Percentiles rank a stretch among this genome's conserved stretches.
phyloP scores from a whole-genome alignment of 345 rosid genomes.

The Gossypium stocksii region DNA sequence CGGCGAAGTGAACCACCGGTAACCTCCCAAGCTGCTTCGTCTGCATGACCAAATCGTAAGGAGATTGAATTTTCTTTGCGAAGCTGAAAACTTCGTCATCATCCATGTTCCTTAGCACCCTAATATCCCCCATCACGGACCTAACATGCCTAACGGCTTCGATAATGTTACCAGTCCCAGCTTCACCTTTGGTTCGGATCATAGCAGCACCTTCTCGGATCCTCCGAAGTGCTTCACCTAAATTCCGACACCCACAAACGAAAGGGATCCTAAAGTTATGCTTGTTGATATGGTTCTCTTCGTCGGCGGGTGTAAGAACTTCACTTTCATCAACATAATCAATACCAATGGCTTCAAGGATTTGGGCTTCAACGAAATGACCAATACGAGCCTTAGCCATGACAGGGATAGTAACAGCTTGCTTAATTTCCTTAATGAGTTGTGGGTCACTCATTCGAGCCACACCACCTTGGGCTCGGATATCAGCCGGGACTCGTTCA shows the following conservation, averaged over 20 bases:
- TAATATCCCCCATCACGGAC: conserved; percentile 67
- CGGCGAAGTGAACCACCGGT: conserved; percentile 72
- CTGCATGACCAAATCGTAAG: conserved; percentile 63
- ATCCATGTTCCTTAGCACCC: conserved; percentile 60
- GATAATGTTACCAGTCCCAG: conserved; percentile 70
- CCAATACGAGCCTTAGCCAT: conserved; percentile 82
- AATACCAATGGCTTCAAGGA: conserved; percentile 68
- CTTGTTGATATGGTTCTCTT: conserved; percentile 74
- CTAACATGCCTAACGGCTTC: conserved; percentile 85
- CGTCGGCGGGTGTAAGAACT: conserved; percentile 68
- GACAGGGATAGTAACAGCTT: conserved; percentile 69
- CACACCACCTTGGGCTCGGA: conserved; percentile 71
- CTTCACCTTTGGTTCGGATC: conserved; percentile 86
- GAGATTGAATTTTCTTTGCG: conserved; percentile 62
- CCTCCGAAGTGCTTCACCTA: conserved; percentile 72
- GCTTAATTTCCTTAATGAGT: conserved; percentile 59
- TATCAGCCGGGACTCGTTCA: conserved; percentile 75
- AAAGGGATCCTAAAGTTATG: conserved; percentile 81
- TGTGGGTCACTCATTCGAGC: conserved; percentile 79
- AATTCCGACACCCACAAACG: conserved; percentile 77
- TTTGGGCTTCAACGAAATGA: conserved; percentile 79
- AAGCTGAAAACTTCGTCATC: conserved; percentile 70
- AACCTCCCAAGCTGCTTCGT: conserved; percentile 66
- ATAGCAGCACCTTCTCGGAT: conserved; percentile 81
- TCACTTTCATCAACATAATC: conserved; percentile 87